Percentiles rank a stretch among this genome's conserved stretches.
These are phyloP conservation scores for Boletus sensibilis DNA, from an alignment of 768 basidiomycete species.

Conservation along the genomic window DNA sequence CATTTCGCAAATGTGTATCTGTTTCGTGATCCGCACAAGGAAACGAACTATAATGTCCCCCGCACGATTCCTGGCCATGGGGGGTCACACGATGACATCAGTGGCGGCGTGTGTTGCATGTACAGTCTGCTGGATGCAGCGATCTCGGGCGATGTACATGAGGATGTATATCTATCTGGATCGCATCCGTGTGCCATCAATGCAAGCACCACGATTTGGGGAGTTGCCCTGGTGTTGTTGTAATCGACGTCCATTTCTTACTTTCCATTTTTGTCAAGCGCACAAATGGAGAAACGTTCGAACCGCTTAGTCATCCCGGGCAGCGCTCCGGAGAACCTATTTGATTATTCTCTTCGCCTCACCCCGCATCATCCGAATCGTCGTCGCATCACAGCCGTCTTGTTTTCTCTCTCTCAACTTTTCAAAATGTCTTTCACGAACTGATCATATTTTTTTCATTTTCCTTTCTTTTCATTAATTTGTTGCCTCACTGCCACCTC, in stretches of 20 bases:
- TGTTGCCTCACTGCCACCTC: neutral
- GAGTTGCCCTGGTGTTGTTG: neutral
- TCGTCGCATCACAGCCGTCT: constrained; percentile 7
- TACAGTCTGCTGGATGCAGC: neutral
- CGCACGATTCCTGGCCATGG: constrained; percentile 1
- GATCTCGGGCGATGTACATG: neutral
- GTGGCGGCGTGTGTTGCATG: constrained; percentile 2
- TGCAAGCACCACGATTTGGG: neutral
- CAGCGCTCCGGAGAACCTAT: constrained; percentile 4
- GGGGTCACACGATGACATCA: neutral
- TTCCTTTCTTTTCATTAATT: neutral
- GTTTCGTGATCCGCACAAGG: neutral
- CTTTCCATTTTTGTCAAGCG: neutral
- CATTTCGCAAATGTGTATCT: neutral
- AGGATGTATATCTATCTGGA: neutral
- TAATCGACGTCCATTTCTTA: neutral
- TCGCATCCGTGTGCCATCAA: neutral
- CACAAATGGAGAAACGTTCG: neutral
- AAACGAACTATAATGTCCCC: constrained; percentile 13
- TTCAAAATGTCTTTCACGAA: constrained; percentile 11
- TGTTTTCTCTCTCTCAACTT: neutral
- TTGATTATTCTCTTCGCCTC: constrained; percentile 12
- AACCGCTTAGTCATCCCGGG: constrained; percentile 26
- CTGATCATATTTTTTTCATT: constrained; percentile 1
- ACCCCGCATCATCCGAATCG: constrained; percentile 13